Base-by-base conservation (phyloP, 2,329 filamentous ascomycete genomes). In the Beauveria pseudobassiana region DNA sequence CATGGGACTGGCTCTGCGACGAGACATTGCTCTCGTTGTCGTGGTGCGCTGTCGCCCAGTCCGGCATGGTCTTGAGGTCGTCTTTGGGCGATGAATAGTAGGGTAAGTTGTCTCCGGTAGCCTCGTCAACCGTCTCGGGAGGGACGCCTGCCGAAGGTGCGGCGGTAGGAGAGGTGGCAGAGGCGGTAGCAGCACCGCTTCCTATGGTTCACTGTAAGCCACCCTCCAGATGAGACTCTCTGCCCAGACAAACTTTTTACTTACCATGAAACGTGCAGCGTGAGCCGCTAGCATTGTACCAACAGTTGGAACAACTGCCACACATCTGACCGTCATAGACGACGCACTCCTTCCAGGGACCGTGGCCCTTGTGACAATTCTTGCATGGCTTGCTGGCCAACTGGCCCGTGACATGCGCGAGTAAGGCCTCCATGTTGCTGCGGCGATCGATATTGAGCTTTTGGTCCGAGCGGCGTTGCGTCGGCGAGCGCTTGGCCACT, bases 241-340 rank as follows among this genome's bases (percentile, higher is more conserved):
- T 40, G 14, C 10, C 18, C 14, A n/a, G 5, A 18, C 24, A 8
- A 7, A 10, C 49, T 7, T 40, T 5, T 20, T 1, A 53, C 57
- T 4, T 73, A 85, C 83, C 82, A 63, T 85, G 83, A 67, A 85
- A 86, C 16, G 82, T 85, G 64, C 83, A 86, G 56, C 83, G 73
- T 10, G 81, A 78, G 10, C 83, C 83, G 56, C 82, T 84, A 8
- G 83, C 83, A 62, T 86, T 86, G 70, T 82, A 86, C 83, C 83
- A 86, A 69, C 83, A 86, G 67, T 86, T 86, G 62, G 82, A 79
- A 64, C 83, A 86, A 67, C 81, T 84, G 10, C 83, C 83, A 63
- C 81, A 85, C 80, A 86, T 82, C 68, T 84, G 80, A 1, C 83
- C 82, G 53, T 80, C 79, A 24, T 83, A 80, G n/a, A 84, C 74